Conservation (phyloP, 2,329 filamentous ascomycete genomes). For the Aureobasidium sp. region DNA sequence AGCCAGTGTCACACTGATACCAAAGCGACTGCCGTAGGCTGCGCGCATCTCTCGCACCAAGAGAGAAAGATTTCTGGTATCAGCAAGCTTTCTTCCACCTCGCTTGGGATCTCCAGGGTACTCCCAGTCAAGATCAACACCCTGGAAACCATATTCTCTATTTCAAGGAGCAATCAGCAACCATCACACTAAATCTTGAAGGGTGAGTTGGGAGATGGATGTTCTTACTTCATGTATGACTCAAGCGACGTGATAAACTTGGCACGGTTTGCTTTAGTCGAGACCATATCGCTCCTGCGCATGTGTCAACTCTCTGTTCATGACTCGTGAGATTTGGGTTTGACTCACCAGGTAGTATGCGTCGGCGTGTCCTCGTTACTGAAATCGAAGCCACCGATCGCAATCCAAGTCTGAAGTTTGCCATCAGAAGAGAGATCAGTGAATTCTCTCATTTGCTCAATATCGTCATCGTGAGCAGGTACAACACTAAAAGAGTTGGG, state of each 20-base stretch:
- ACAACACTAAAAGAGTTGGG: not conserved
- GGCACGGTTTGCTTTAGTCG: not conserved
- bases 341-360: not conserved
- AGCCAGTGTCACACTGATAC: constrained; percentile 21
- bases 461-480: not conserved
- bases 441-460: not conserved
- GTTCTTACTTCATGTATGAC: constrained; percentile 12
- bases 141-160: constrained; percentile 19
- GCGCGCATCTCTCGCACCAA: constrained; percentile 28
- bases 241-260: not conserved
- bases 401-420: not conserved
- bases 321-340: too few relatives aligned
- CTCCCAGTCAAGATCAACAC: constrained; percentile 21
- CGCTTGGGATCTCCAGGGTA: constrained; percentile 24
- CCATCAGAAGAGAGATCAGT: not conserved
- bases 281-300: not conserved
- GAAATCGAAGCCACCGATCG: not conserved
- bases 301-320: too few relatives aligned
- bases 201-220: too few relatives aligned
- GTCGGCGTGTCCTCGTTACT: not conserved
- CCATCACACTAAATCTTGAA: too few relatives aligned
- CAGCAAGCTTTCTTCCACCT: constrained; percentile 31
- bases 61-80: constrained; percentile 34
- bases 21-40: constrained; percentile 25
- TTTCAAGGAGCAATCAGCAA: too few relatives aligned